These are phyloP conservation scores for Paratinospora sagittata DNA, from an alignment of 164 flowering plant genomes.

Conservation along the genomic window DNA sequence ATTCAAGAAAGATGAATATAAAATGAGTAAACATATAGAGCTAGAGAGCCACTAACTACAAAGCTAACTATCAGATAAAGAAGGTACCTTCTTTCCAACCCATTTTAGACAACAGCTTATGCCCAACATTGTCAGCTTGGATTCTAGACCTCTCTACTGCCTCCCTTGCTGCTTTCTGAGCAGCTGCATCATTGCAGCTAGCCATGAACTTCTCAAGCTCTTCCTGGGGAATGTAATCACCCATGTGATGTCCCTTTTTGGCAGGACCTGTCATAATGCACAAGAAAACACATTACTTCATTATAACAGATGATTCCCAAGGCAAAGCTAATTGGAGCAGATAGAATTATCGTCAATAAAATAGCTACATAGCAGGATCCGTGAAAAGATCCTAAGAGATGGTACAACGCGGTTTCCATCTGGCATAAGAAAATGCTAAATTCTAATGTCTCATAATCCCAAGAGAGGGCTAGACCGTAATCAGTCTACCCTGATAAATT, in stretches of 20 bases:
- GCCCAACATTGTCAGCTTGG: slow-evolving; percentile 92
- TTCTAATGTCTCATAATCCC: background rate
- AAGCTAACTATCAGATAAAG: background rate
- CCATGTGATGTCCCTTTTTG: slow-evolving; percentile 97
- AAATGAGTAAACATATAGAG: background rate
- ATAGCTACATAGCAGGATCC: background rate
- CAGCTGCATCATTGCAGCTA: slow-evolving; percentile 66
- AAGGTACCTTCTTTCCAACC: slow-evolving; percentile 97
- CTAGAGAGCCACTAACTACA: background rate
- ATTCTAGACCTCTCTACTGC: slow-evolving; percentile 78
- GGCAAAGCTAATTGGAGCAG: background rate
- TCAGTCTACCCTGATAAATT: background rate
- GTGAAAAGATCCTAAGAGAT: background rate
- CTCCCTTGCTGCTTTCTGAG: slow-evolving; percentile 64
- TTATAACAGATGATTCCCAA: background rate
- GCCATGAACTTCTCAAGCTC: slow-evolving; percentile 90
- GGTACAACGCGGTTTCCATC: background rate
- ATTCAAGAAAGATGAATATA: background rate
- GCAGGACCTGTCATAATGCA: slow-evolving; percentile 21
- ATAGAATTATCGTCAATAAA: background rate
- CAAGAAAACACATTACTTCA: background rate
- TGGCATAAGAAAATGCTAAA: background rate
- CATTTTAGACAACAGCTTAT: slow-evolving; percentile 91
- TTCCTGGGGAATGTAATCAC: slow-evolving; percentile 90
- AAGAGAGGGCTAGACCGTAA: too few species aligned